Conservation (phyloP, 495 filamentous ascomycete genomes). For the Tuber indicum region DNA sequence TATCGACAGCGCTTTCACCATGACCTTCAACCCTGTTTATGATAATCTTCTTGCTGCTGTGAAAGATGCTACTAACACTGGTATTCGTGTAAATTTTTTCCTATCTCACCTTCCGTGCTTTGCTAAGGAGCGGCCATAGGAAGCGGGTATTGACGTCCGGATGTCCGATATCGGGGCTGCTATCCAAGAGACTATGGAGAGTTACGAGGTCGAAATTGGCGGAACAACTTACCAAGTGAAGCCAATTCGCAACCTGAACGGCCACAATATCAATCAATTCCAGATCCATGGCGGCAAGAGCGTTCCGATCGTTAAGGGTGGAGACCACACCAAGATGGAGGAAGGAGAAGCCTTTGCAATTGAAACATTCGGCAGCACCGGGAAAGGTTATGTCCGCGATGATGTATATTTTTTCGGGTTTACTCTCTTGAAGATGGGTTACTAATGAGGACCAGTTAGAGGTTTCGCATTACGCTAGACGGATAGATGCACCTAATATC, state of each 20-base stretch:
- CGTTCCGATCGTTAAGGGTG: slow-evolving; percentile 79
- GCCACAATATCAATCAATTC: slow-evolving; percentile 79
- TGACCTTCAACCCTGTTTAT: slow-evolving; percentile 79
- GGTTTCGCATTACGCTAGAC: slow-evolving; percentile 69
- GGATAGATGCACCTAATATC: slow-evolving; percentile 58
- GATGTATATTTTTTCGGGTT: slow-evolving; percentile 50
- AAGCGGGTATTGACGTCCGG: slow-evolving; percentile 75
- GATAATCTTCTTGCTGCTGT: slow-evolving; percentile 76
- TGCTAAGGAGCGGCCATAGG: slow-evolving; percentile 36
- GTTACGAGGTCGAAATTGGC: slow-evolving; percentile 73
- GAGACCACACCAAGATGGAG: slow-evolving; percentile 82
- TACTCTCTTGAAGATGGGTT: slow-evolving; percentile 12
- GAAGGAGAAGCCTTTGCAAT: slow-evolving; percentile 90
- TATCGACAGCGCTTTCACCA: slow-evolving; percentile 87
- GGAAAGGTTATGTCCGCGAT: slow-evolving; percentile 75
- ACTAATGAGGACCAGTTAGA: slow-evolving; percentile 49
- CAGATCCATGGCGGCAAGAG: slow-evolving; percentile 85
- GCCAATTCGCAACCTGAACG: slow-evolving; percentile 78
- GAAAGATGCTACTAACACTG: slow-evolving; percentile 80
- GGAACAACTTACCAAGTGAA: slow-evolving; percentile 76
- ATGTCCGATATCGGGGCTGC: slow-evolving; percentile 67
- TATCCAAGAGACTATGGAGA: slow-evolving; percentile 86
- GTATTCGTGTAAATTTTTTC: slow-evolving; percentile 50
- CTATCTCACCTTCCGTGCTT: not conserved
- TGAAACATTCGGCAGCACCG: slow-evolving; percentile 89